phyloP scores from a whole-genome alignment of 768 basidiomycete species.

The Cubamyces sp. region DNA sequence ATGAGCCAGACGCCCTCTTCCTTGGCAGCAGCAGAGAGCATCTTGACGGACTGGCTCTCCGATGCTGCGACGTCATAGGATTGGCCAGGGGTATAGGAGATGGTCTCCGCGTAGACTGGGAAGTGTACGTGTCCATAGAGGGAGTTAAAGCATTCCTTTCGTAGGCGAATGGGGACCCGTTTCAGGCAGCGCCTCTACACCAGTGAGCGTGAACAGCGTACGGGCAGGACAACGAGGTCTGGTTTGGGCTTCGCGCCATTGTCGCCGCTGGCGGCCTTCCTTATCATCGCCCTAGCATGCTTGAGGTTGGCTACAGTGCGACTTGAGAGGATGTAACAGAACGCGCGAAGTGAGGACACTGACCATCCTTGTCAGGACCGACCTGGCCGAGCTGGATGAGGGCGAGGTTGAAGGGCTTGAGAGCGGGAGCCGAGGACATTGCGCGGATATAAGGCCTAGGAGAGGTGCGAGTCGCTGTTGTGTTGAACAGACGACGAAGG shows the following conservation, averaged over 20 bases:
- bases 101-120: slow-evolving; percentile 80
- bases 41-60: slow-evolving; percentile 76
- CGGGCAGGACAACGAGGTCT: slow-evolving; percentile 84
- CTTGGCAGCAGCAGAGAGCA: slow-evolving; percentile 82
- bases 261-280: slow-evolving; percentile 59
- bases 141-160: slow-evolving; percentile 87
- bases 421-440: slow-evolving; percentile 38
- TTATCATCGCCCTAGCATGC: slow-evolving; percentile 81
- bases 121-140: slow-evolving; percentile 84
- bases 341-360: not conserved
- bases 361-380: slow-evolving; percentile 63
- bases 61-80: slow-evolving; percentile 59
- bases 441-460: not conserved
- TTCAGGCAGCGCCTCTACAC: not conserved
- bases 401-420: slow-evolving; percentile 83
- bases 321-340: not conserved
- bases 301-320: slow-evolving; percentile 60
- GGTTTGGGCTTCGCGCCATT: slow-evolving; percentile 54
- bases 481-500: slow-evolving; percentile 12
- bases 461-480: not conserved
- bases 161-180: not conserved
- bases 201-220: slow-evolving; percentile 39
- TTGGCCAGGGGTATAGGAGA: slow-evolving; percentile 62
- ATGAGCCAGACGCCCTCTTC: slow-evolving; percentile 86
- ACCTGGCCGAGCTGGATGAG: slow-evolving; percentile 88